phyloP scores from a whole-genome alignment of 1,284 basidiomycete species.

The Puccinia coronata region DNA sequence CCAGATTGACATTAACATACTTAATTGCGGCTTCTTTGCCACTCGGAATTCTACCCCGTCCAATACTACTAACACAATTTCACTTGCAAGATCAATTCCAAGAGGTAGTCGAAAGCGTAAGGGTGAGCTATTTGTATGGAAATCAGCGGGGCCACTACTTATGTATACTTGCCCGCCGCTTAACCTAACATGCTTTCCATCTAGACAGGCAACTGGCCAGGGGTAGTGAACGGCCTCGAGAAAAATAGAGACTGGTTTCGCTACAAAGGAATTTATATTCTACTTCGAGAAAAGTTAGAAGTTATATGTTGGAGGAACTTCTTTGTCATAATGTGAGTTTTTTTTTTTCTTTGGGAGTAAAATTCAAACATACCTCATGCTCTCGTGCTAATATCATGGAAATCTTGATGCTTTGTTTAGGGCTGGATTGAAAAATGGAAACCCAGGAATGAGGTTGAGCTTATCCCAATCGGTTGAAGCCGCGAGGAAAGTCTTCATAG shows the following conservation, averaged over 20 bases:
- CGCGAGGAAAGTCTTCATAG: conserved; percentile 58
- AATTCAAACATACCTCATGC: not conserved
- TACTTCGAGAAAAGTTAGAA: conserved; percentile 60
- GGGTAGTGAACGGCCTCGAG: conserved; percentile 55
- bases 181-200: not conserved
- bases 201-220: conserved; percentile 57
- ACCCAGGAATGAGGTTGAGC: conserved; percentile 55
- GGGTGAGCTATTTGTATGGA: conserved; percentile 33
- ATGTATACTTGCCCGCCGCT: not conserved
- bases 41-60: conserved; percentile 58
- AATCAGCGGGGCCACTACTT: too few relatives aligned
- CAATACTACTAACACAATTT: conserved; percentile 55
- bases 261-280: conserved; percentile 58
- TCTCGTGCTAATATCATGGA: not conserved
- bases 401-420: conserved; percentile 30
- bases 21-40: conserved; percentile 59
- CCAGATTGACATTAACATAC: conserved; percentile 58
- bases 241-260: conserved; percentile 57
- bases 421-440: conserved; percentile 50
- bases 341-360: too few relatives aligned
- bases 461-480: conserved; percentile 56
- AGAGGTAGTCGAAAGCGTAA: conserved; percentile 52
- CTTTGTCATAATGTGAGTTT: conserved; percentile 57
- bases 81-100: conserved; percentile 55
- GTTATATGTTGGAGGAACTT: conserved; percentile 61